Base-by-base conservation (phyloP, 768 basidiomycete species). In the Termitomyces titanicus region DNA sequence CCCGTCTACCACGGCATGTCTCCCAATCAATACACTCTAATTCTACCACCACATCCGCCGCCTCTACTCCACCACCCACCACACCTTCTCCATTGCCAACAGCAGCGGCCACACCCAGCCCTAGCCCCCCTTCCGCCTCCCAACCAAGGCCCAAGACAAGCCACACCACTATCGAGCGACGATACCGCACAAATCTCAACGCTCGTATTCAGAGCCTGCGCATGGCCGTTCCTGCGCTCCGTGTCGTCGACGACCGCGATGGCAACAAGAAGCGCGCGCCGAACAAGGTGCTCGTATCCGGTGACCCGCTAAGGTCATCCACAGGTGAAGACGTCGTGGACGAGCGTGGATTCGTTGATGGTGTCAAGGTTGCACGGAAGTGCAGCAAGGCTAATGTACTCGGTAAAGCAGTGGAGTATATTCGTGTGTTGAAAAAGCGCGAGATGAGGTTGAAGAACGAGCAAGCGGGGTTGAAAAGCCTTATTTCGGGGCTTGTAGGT, bases 361-460 rank as follows among this genome's bases (percentile, higher is more conserved):
- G 93, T n/a, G 90, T 95, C 65, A 89, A 89, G 68, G 88, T 93
- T 10, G 93, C 93, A 8, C 79, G 92, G 55, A 95, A 94, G 71
- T 90, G 90, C 68, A 89, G 87, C 71, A 95, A 95, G 66, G 92
- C 92, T 3, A 92, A 91, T 54, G 89, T 95, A 5, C 79, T 95
- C 10, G 91, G 88, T 34, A 95, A 94, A 59, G 92, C 92, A 0
- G 89, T 90, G 10, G 93, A 95, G 68, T 95, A 95, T 66, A 95
- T 95, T 56, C 86, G 88, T 9, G 92, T 94, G 5, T 68, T 95
- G 37, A 94, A 94, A 73, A 82, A 81, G 62, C 79, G 93, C 18
- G 93, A 94, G 65, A 60, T 61, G 3, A 79, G 92, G 34, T 74
- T 94, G 29, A 81, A 76, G 56, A 80, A 84, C 3, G 92, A 94